Conservation (phyloP, 768 basidiomycete genomes). For the Coprinopsis marcescibilis region DNA sequence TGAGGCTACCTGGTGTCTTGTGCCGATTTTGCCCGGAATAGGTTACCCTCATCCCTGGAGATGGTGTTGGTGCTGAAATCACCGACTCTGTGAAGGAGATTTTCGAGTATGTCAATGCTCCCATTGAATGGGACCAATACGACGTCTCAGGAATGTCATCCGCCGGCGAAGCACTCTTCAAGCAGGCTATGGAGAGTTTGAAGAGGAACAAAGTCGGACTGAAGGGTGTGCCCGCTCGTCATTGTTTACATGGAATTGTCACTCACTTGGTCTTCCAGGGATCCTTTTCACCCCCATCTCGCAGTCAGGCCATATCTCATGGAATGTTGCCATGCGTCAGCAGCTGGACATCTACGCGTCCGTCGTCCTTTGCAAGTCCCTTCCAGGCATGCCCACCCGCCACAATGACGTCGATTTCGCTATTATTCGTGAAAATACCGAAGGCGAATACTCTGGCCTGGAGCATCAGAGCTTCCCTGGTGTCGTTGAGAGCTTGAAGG, state of each 20-base stretch:
- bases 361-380: constrained; percentile 95
- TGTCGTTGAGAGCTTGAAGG: constrained; percentile 97
- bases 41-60: constrained; percentile 97
- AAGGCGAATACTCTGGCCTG: constrained; percentile 98
- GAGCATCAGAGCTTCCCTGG: constrained; percentile 98
- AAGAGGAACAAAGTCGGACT: constrained; percentile 96
- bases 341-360: constrained; percentile 99
- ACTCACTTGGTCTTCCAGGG: constrained; percentile 40
- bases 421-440: constrained; percentile 99
- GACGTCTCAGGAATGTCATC: constrained; percentile 96
- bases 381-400: constrained; percentile 92
- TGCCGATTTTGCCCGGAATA: constrained; percentile 25
- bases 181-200: constrained; percentile 95
- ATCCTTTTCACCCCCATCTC: constrained; percentile 99
- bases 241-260: neutral
- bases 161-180: constrained; percentile 91
- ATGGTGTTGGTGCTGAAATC: constrained; percentile 96
- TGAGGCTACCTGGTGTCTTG: constrained; percentile 17
- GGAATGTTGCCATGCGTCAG: constrained; percentile 99
- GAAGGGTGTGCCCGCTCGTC: constrained; percentile 58
- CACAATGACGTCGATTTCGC: constrained; percentile 97
- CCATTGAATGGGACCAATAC: constrained; percentile 99
- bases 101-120: constrained; percentile 94
- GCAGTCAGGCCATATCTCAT: constrained; percentile 93
- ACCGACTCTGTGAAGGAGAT: constrained; percentile 99